Evolutionary conservation across 2,329 filamentous ascomycete genomes (phyloP), one percentile per base, ranked within the genome.

Genomic region (Ophiocordyceps unilateralis): DNA sequence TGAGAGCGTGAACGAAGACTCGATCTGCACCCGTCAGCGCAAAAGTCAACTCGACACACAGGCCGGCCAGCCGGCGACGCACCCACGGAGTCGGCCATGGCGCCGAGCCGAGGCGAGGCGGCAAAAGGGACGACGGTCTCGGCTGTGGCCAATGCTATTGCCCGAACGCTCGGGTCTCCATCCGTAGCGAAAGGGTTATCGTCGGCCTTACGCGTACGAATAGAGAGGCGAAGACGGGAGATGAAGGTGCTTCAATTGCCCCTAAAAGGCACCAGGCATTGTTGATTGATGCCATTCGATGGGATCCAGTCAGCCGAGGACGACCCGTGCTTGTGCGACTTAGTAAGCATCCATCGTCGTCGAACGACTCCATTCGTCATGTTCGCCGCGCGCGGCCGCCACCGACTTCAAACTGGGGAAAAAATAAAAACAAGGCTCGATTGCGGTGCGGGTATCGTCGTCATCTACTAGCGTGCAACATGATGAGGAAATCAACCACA

Each of bases 1-100:
- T 95, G 63, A 98, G 82, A 50, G 91, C 91, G 76, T 98, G 89
- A 61, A 93, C 89, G 63, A 98, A 98, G 58, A 98, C 91, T 64
- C 91, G 83, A 68, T 98, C 91, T 96, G 53, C 38, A 36, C 44
- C 28, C 10, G 24, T 34, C n/a, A 36, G 17, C 32, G n/a, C 10
- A 17, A 30, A 15, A 11, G 12, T 30, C n/a, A 15, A 12, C 28
- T 15, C 12, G 32, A 6, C 9, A 36, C n/a, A 19, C 11, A 17
- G 5, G 7, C n/a, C n/a, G n/a, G 4, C 30, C 12, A 5, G 11
- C 32, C n/a, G 17, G n/a, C 7, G 28, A 37, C n/a, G 34, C 45
- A 61, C 59, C 59, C 37, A 62, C 59, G 34, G 60, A 63, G 55
- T 63, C 60, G 45, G 60, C 58, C 60, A 63, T 63, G 38, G n/a